These are phyloP conservation scores for Pezicula rhizophila DNA, from an alignment of 2,329 filamentous ascomycete species.

Conservation along the genomic window DNA sequence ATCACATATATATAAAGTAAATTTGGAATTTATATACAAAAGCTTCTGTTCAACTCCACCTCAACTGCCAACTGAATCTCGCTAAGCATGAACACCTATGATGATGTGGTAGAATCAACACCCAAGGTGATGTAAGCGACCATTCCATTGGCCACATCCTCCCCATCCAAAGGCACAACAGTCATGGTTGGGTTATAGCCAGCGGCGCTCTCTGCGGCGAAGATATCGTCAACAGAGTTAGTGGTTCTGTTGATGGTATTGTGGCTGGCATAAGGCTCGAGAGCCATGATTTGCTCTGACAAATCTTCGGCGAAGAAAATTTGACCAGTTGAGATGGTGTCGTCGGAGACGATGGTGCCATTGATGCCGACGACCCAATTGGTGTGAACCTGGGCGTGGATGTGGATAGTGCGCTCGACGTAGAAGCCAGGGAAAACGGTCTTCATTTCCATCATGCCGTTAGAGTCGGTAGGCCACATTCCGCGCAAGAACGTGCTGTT, in stretches of 20 bases:
- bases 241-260: constrained; percentile 33
- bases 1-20: too few species aligned
- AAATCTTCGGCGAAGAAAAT: constrained; percentile 58
- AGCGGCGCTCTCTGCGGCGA: constrained; percentile 1
- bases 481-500: constrained; percentile 36
- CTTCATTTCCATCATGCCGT: constrained; percentile 36
- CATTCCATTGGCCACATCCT: constrained; percentile 30
- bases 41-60: too few species aligned
- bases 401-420: constrained; percentile 37
- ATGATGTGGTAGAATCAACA: constrained; percentile 10
- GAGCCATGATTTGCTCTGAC: constrained; percentile 41
- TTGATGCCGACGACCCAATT: constrained; percentile 30
- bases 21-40: too few species aligned
- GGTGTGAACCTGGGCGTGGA: constrained; percentile 41
- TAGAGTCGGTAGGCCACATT: constrained; percentile 33
- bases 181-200: constrained; percentile 28
- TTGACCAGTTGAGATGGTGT: constrained; percentile 50
- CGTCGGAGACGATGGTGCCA: constrained; percentile 42
- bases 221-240: constrained; percentile 18
- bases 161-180: constrained; percentile 28
- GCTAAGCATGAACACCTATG: background rate
- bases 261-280: constrained; percentile 41
- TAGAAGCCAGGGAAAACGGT: constrained; percentile 39
- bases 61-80: too few species aligned
- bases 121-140: constrained; percentile 32